Base-by-base conservation (phyloP, 2,329 filamentous ascomycete species). In the Pseudopithomyces maydicus region DNA sequence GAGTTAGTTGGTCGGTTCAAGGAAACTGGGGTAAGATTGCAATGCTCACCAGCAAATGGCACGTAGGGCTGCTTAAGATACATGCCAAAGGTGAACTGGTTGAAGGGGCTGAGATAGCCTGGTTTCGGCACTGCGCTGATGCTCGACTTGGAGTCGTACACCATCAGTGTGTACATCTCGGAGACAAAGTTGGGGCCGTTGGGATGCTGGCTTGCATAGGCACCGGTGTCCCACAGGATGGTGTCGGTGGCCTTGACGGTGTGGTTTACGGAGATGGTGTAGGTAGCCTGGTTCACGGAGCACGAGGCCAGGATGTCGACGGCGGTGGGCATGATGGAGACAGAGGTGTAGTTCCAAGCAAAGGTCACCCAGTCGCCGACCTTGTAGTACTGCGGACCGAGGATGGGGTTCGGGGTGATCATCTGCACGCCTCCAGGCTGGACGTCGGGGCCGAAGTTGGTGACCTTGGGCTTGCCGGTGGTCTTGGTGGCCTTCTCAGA, bases 341-440 rank as follows among this genome's bases (percentile, higher is more conserved):
- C 76, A 11, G 84, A 87, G 14, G 87, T 90, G 74, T 88, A 89
- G 74, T 90, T 89, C 87, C 87, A 90, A 19, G 79, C 82, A 63
- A 89, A 88, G 0, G 86, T 88, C 29, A 88, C 77, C 57, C 78
- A 80, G 43, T 88, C 80, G 17, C 84, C 84, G 63, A 89, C 83
- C 72, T 88, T 89, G 80, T 86, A 88, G 75, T 84, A 89, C 53
- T 82, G 81, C 4, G 81, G 76, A 15, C 80, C 77, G 8, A 79
- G 78, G 7, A 76, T 71, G 8, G 78, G 70, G 48, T 78, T 77
- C 2, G 87, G 87, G 6, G 84, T 87, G 53, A 88, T 77, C 84
- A 89, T 85, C 43, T 80, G 79, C 54, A 89, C 79, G 52, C 86
- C 86, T 44, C 87, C 87, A 2, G 84, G 79, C 20, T 82, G 82